A percentile compares a stretch with the other conserved stretches of the same genome.
phyloP scores from a whole-genome alignment of 2,329 filamentous ascomycete species.

The Sporothrix variecibatus region DNA sequence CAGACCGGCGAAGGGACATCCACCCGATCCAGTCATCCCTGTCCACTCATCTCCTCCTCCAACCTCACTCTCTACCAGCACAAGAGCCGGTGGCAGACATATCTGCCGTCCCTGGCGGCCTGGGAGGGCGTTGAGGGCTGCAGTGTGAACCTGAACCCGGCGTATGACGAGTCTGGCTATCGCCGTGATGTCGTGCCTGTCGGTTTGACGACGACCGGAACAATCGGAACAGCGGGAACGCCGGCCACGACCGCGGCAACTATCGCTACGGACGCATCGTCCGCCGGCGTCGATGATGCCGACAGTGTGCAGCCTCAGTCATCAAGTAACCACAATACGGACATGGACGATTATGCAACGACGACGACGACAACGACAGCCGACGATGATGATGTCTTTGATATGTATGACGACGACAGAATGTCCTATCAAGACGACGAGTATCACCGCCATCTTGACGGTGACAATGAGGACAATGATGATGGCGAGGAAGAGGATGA shows the following conservation, averaged over 20 bases:
- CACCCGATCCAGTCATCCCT: neutral
- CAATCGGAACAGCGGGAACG: neutral
- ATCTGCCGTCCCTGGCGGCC: conserved; percentile 25
- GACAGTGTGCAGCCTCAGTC: conserved; percentile 17
- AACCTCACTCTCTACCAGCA: conserved; percentile 28
- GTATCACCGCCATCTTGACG: neutral
- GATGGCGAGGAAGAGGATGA: conserved; percentile 20
- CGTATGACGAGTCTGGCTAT: conserved; percentile 17
- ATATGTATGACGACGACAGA: neutral
- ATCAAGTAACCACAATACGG: conserved; percentile 19
- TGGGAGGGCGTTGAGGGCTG: conserved; percentile 28
- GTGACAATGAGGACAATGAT: neutral
- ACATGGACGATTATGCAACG: conserved; percentile 4
- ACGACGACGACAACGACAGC: neutral
- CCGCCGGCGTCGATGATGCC: neutral
- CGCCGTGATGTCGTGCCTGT: conserved; percentile 7
- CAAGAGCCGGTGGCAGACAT: conserved; percentile 28
- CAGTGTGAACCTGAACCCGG: conserved; percentile 24
- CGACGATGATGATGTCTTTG: neutral
- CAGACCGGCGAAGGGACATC: neutral
- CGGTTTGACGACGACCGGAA: neutral
- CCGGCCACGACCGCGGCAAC: neutral
- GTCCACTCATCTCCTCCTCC: neutral
- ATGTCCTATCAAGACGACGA: neutral
- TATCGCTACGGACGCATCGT: neutral